Percentiles rank a stretch among this genome's conserved stretches.
These are phyloP conservation scores for Fusarium musae DNA, from an alignment of 2,329 filamentous ascomycete species.

Conservation along the genomic window DNA sequence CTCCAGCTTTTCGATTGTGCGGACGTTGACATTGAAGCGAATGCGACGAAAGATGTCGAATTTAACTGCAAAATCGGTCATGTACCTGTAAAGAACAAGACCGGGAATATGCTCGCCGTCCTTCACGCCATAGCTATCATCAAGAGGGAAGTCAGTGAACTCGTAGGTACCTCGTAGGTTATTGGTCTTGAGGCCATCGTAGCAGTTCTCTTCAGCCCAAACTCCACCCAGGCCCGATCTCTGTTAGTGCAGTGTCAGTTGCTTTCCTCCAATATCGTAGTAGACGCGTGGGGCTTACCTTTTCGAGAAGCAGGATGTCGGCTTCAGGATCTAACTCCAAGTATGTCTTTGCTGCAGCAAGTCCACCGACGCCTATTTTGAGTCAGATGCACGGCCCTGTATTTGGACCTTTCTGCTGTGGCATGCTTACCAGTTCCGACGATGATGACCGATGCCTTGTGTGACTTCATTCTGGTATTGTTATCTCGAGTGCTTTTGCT, in stretches of 20 bases:
- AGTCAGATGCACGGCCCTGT: neutral
- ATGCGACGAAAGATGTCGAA: neutral
- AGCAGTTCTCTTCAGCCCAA: neutral
- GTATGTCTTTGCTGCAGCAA: neutral
- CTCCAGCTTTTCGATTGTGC: neutral
- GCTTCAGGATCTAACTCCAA: neutral
- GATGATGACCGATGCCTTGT: neutral
- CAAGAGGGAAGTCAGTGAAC: neutral
- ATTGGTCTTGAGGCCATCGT: neutral
- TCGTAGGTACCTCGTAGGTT: neutral
- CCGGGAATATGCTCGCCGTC: neutral
- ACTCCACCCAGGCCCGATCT: neutral
- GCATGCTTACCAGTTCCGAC: neutral
- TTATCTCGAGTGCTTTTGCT: fast-evolving
- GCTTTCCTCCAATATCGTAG: fast-evolving
- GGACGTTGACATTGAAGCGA: neutral
- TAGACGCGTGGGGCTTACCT: neutral
- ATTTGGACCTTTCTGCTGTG: fast-evolving
- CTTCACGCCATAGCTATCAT: neutral
- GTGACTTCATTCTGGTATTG: neutral
- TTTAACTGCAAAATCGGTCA: neutral
- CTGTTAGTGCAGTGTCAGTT: neutral
- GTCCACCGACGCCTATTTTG: neutral
- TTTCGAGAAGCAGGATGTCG: neutral
- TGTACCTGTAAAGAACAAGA: neutral